phyloP scores from a whole-genome alignment of 2,329 filamentous ascomycete genomes.

The Xylaria sp. region DNA sequence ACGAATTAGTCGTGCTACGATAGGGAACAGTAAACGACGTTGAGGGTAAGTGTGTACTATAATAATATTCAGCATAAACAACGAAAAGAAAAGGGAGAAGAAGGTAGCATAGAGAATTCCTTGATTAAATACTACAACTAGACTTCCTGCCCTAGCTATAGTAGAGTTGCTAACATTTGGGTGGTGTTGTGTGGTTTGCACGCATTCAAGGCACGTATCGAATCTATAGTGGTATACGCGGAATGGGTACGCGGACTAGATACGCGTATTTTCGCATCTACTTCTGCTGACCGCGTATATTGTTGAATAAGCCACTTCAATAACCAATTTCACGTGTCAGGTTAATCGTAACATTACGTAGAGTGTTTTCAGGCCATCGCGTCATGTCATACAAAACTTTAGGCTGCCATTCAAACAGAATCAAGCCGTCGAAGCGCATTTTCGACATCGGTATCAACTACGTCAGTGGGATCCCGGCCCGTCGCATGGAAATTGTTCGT shows the following conservation, averaged over 20 bases:
- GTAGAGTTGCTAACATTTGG: neutral
- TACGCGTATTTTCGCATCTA: neutral
- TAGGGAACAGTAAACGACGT: neutral
- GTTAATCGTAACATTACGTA: neutral
- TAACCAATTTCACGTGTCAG: too few species aligned
- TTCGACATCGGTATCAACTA: neutral
- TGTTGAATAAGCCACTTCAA: too few species aligned
- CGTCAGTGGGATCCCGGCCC: too few species aligned
- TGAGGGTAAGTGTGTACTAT: neutral
- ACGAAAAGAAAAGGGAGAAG: neutral
- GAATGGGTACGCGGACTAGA: neutral
- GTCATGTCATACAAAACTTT: too few species aligned
- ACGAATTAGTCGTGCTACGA: neutral
- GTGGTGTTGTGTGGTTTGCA: neutral
- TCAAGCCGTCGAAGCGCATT: neutral
- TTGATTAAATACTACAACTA: neutral
- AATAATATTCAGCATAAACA: neutral
- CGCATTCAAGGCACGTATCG: neutral
- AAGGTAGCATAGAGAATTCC: neutral
- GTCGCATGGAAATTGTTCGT: neutral
- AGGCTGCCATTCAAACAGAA: too few species aligned
- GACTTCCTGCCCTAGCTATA: neutral
- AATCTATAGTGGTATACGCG: slow-evolving; percentile 8
- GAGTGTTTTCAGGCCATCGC: neutral
- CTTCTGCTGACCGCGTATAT: neutral